Evolutionary conservation across 1,284 basidiomycete species (phyloP), one percentile per base, ranked within the genome.

Genomic region (Porodaedalea pini): DNA sequence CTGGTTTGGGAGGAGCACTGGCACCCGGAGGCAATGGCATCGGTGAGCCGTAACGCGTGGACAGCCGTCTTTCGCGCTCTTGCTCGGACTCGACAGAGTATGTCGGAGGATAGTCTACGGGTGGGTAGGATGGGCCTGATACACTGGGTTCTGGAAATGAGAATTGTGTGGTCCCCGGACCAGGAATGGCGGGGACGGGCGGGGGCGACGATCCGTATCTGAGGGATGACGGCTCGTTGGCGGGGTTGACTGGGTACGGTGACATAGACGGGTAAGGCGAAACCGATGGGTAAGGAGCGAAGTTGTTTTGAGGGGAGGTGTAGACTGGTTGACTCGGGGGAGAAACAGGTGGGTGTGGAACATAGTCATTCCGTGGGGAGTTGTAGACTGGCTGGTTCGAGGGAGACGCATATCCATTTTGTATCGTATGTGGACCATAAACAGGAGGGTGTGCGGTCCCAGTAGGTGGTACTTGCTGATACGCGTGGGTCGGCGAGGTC

Each of bases 31-130:
- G 57, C 19, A 59, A 31, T 29, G 55, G 55, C 41, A 57, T 40
- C 6, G 55, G 55, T 32, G 55, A 57, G n/a, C 55, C 29, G 31
- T 57, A 57, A 21, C 55, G 47, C n/a, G 31, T 45, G 11, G 48
- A 34, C 31, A 57, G 34, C 25, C 55, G 23, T 21, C 8, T 44
- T 29, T 45, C 34, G 2, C 39, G 25, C 32, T 51, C 47, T 29
- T 29, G 17, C 31, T 48, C 54, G n/a, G 36, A 7, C 21, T 50
- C 54, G 34, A 13, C 27, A 21, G 31, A 27, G 45, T 29, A 47
- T 11, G 21, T 27, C 19, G 37, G 17, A 29, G 34, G 31, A 40
- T 41, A 15, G 17, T 13, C 36, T n/a, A 21, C 7, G 7, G 23
- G 45, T 29, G 45, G 21, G 25, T 48, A 48, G 7, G 47, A 49